These are phyloP conservation scores for Cryptococcus depauperatus DNA, from an alignment of 1,284 basidiomycete species.

Conservation along the genomic window DNA sequence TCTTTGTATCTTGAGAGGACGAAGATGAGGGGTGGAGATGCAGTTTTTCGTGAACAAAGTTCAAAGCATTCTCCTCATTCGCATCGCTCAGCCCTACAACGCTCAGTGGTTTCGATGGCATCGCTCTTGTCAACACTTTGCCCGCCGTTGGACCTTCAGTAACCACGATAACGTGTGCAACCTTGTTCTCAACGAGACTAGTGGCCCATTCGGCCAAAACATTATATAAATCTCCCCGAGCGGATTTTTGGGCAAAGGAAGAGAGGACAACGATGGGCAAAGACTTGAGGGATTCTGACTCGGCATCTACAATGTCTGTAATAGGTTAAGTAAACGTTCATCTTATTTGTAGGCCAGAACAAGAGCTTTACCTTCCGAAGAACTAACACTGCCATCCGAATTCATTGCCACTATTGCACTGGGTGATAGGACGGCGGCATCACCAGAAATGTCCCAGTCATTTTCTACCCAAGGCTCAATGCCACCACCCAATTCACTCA, in stretches of 20 bases:
- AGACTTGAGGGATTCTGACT: slow-evolving; percentile 51
- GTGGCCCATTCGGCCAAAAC: slow-evolving; percentile 83
- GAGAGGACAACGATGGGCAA: slow-evolving; percentile 79
- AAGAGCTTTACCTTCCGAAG: too few relatives aligned
- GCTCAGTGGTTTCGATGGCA: slow-evolving; percentile 78
- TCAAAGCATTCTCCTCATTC: slow-evolving; percentile 66
- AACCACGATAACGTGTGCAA: slow-evolving; percentile 85
- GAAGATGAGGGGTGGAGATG: slow-evolving; percentile 20
- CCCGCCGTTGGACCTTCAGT: slow-evolving; percentile 83
- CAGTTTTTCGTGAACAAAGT: slow-evolving; percentile 74
- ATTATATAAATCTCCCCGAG: slow-evolving; percentile 61
- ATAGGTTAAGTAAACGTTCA: too few relatives aligned
- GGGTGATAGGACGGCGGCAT: too few relatives aligned
- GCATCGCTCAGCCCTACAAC: slow-evolving; percentile 74
- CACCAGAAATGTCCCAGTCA: slow-evolving; percentile 45
- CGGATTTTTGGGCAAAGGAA: slow-evolving; percentile 63
- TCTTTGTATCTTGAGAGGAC: slow-evolving; percentile 23
- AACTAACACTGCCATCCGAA: too few relatives aligned
- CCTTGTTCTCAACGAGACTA: slow-evolving; percentile 66
- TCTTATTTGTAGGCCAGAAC: too few relatives aligned
- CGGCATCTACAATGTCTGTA: too few relatives aligned
- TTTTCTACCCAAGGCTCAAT: slow-evolving; percentile 53
- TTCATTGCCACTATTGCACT: too few relatives aligned
- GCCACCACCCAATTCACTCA: slow-evolving; percentile 72
- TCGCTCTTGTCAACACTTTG: slow-evolving; percentile 76